A percentile compares a stretch with the other conserved stretches of the same genome.
These are phyloP conservation scores for Seiridium unicorne DNA, from an alignment of 2,329 filamentous ascomycete species.

Conservation along the genomic window DNA sequence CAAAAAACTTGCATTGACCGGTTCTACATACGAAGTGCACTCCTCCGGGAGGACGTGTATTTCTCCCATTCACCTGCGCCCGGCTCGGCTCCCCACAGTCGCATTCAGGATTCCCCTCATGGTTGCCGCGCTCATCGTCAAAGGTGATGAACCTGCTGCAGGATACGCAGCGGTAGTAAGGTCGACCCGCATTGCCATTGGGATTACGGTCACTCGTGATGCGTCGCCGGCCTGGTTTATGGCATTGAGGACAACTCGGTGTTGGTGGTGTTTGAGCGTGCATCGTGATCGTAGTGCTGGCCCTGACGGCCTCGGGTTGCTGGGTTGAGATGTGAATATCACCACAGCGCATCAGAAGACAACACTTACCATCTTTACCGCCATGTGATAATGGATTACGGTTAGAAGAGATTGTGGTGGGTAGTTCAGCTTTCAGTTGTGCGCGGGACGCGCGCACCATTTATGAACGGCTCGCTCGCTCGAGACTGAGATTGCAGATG, in stretches of 20 bases:
- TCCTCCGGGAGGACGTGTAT: neutral
- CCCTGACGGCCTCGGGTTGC: neutral
- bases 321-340: neutral
- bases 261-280: neutral
- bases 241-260: neutral
- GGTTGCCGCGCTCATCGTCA: neutral
- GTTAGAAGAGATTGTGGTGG: no score
- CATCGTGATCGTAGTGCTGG: neutral
- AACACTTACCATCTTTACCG: no score
- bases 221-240: neutral
- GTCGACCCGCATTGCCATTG: constrained; percentile 3
- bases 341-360: neutral
- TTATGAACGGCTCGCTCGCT: no score
- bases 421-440: no score
- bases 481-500: no score
- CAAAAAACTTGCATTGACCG: neutral
- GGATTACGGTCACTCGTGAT: neutral
- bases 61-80: neutral
- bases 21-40: neutral
- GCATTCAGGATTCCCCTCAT: neutral
- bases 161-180: neutral
- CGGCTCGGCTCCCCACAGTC: neutral
- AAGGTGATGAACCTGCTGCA: neutral
- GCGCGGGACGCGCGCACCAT: no score
- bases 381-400: no score